Conservation (phyloP, 257 asterid species). For the Oldenlandia corymbosa region DNA sequence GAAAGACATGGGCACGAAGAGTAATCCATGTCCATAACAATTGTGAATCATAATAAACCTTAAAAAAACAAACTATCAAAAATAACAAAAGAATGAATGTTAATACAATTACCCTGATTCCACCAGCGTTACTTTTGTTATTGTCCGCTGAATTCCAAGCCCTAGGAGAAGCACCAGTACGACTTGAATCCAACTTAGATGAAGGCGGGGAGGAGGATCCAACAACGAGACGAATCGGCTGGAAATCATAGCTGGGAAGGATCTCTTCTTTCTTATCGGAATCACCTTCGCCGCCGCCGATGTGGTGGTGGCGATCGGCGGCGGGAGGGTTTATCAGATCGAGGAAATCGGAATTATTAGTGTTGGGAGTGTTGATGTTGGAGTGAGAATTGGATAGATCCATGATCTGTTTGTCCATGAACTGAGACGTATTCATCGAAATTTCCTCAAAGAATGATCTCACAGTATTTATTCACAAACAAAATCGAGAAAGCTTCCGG, state of each 20-base stretch:
- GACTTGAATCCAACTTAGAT: conserved; percentile 46
- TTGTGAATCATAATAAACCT: neutral
- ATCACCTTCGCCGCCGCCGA: conserved; percentile 9
- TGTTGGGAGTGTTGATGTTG: no score
- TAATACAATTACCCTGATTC: conserved; percentile 43
- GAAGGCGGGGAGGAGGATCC: conserved; percentile 40
- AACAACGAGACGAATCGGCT: conserved; percentile 69
- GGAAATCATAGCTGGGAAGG: conserved; percentile 75
- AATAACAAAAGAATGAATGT: neutral
- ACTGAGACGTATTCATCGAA: conserved; percentile 79
- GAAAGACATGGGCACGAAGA: neutral
- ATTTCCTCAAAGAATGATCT: neutral
- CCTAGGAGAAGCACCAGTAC: conserved; percentile 32
- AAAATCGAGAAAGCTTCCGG: neutral
- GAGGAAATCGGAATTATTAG: conserved; percentile 46
- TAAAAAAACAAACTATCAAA: neutral
- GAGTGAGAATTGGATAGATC: conserved; percentile 76
- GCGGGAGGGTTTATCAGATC: conserved; percentile 62
- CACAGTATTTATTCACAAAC: neutral
- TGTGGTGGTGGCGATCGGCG: conserved; percentile 24
- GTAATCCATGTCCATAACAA: neutral
- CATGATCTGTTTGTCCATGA: conserved; percentile 99
- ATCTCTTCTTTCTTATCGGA: conserved; percentile 49
- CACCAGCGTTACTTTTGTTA: conserved; percentile 37
- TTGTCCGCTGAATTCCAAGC: conserved; percentile 73